Conservation (phyloP, 1,284 basidiomycete genomes). For the Pascua sp. region DNA sequence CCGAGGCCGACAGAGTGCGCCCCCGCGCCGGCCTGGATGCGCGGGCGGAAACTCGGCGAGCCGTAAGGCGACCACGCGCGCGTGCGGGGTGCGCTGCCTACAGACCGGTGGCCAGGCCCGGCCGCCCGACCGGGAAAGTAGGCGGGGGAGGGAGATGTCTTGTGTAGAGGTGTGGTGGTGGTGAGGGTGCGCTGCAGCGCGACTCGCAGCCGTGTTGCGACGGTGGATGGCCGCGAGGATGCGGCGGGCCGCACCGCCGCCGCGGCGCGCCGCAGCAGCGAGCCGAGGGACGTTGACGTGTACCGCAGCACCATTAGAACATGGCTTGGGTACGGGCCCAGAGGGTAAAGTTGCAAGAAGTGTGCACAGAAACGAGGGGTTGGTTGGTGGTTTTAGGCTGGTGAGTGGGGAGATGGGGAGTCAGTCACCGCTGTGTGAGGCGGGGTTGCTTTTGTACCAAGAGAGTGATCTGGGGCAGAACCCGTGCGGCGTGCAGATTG, state of each 20-base stretch:
- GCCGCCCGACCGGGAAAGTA: not conserved
- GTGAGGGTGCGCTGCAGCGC: constrained; percentile 16
- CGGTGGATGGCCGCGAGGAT: constrained; percentile 3
- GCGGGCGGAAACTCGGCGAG: constrained; percentile 24
- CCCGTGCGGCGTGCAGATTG: too few species aligned
- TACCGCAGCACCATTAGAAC: constrained; percentile 9
- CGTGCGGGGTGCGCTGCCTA: constrained; percentile 4
- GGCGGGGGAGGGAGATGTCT: not conserved
- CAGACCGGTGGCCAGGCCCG: constrained; percentile 1
- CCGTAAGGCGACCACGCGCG: not conserved
- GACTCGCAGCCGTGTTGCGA: constrained; percentile 8
- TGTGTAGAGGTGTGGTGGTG: constrained; percentile 13
- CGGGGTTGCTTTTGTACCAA: too few species aligned
- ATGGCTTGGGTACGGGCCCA: not conserved
- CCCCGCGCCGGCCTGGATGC: not conserved
- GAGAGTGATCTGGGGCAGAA: too few species aligned
- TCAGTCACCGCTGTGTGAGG: too few species aligned
- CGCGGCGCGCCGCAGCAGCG: constrained; percentile 5
- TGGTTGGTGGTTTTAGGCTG: too few species aligned
- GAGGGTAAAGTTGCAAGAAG: too few species aligned
- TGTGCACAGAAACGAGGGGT: too few species aligned
- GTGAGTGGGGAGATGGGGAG: too few species aligned
- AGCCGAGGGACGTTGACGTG: constrained; percentile 9
- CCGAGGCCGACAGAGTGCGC: constrained; percentile 29
- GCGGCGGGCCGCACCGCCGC: constrained; percentile 7